Base-by-base conservation (phyloP, 306 rosid genomes). In the Rubus idaeus region DNA sequence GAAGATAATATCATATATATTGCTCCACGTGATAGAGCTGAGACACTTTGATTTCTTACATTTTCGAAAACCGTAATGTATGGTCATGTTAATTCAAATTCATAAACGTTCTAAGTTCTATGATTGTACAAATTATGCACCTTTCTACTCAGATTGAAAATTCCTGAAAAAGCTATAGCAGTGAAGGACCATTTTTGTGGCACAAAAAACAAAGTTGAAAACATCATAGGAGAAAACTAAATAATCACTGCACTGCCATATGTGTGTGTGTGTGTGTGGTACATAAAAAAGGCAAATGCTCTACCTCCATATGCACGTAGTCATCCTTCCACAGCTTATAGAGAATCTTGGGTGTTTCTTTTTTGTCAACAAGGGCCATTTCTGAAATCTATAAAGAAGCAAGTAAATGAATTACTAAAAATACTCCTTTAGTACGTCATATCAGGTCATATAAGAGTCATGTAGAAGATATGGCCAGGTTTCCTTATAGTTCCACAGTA, bases 281-380 rank as follows among this genome's bases (percentile, higher is more conserved):
- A 30, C 35, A 60, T 12, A 5, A 60, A 23, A 77, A 75, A 67
- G 50, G 71, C 49, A 61, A 78, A 61, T 44, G 64, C 45, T n/a
- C 84, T 80, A 95, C 97, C 97, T 95, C 96, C 97, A 90, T 88
- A 66, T 85, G 83, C 85, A 95, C 81, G 85, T 90, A 95, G 47
- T 90, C 88, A 77, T 95, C 97, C 82, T 87, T 86, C 97, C 91
- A 89, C 85, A 95, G 80, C 88, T 74, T 87, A 74, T 21, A 83
- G 20, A 95, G 88, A 77, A 84, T 82, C 84, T 81, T 92, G 50
- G 95, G 95, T 40, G 97, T 83, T 44, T 95, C 95, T 75, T 78
- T 95, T 85, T 90, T 90, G 21, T 92, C 98, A 6, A 92, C 93
- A 75, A 92, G 88, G 50, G 96, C 78, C 75, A 81, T 67, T 52